A percentile compares a stretch with the other conserved stretches of the same genome.
These are phyloP conservation scores for Aspergillus tanneri DNA, from an alignment of 2,329 filamentous ascomycete genomes.

Conservation along the genomic window DNA sequence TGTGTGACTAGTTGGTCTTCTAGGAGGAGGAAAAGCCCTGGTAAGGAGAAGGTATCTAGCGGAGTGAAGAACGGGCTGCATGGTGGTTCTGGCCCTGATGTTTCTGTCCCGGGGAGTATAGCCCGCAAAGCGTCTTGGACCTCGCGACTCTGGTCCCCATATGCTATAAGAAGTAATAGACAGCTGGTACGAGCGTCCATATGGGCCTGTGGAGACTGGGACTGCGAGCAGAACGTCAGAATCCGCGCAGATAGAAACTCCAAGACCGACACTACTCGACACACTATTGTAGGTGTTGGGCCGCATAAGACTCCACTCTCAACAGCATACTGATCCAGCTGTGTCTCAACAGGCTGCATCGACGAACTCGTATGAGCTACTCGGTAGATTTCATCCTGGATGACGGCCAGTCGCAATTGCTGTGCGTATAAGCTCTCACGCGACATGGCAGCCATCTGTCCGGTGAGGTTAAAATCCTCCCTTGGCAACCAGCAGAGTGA, in stretches of 20 bases:
- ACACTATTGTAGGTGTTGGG: neutral
- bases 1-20: neutral
- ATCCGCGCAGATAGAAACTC: constrained; percentile 4
- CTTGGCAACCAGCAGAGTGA: constrained; percentile 4
- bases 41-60: constrained; percentile 2
- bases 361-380: neutral
- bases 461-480: neutral
- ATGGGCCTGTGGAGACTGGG: neutral
- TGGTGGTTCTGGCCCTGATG: too few relatives aligned
- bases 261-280: neutral
- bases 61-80: neutral
- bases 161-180: constrained; percentile 2
- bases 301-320: neutral
- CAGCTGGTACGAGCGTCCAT: constrained; percentile 2
- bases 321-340: neutral
- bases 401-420: neutral
- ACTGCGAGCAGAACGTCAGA: neutral
- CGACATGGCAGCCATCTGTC: neutral
- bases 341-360: neutral
- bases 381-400: constrained; percentile 5
- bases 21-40: constrained; percentile 1
- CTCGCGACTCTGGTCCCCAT: constrained; percentile 2
- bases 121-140: neutral
- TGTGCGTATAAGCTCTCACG: neutral
- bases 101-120: neutral